Conservation (phyloP, 257 asterid genomes). For the Schizonepeta tenuifolia region DNA sequence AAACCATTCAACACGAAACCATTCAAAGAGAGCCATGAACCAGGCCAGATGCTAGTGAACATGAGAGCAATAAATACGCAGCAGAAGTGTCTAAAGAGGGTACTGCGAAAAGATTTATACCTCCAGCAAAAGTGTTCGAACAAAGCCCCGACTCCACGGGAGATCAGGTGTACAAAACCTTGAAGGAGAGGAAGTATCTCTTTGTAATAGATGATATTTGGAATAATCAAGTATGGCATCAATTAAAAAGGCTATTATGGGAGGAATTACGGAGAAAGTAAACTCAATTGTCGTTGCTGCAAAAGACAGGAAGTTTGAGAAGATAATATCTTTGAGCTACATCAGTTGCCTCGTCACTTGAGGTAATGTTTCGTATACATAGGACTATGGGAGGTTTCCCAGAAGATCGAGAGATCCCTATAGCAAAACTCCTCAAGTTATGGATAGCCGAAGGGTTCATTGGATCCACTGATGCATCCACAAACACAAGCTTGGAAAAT, state of each 20-base stretch:
- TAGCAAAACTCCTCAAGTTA: background rate
- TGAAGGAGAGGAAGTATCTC: background rate
- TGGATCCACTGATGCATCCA: background rate
- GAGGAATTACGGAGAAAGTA: background rate
- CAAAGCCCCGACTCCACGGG: background rate
- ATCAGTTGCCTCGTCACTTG: background rate
- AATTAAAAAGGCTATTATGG: background rate
- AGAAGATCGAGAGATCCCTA: background rate
- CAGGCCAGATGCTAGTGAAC: too few relatives aligned
- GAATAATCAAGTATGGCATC: background rate
- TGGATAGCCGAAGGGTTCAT: background rate
- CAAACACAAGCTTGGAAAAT: background rate
- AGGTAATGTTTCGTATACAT: background rate
- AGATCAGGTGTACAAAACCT: background rate
- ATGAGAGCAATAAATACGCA: too few relatives aligned
- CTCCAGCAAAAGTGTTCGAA: background rate
- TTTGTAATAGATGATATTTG: background rate
- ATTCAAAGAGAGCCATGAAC: too few relatives aligned
- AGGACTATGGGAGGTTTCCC: conserved; percentile 1
- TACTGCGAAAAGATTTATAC: too few relatives aligned
- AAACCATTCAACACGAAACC: too few relatives aligned
- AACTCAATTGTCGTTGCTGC: background rate
- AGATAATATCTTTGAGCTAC: background rate
- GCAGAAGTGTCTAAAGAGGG: too few relatives aligned
- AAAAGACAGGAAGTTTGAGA: too few relatives aligned